Base-by-base conservation (phyloP, 306 rosid genomes). In the Sicyos edulis region DNA sequence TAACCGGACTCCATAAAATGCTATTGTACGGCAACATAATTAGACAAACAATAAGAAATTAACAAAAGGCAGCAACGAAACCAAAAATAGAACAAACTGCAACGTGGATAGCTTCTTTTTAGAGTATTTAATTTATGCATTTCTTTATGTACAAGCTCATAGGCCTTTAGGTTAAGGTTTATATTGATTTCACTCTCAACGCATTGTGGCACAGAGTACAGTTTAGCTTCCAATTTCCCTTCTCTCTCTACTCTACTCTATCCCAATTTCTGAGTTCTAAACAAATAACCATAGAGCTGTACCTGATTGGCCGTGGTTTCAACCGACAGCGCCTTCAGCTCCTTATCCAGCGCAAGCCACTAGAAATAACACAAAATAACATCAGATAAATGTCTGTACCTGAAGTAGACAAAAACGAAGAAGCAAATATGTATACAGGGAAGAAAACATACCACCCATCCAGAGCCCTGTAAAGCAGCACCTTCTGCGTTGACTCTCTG, bases 291-390 rank as follows among this genome's bases (percentile, higher is more conserved):
- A 34, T 21, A 20, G 44, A 37, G 51, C 44, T 64, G 68, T 85
- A 92, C 97, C 97, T 92, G 97, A 84, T 92, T 93, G 62, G 86
- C 85, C 42, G 99, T 93, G 73, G 97, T 91, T 82, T 91, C 96
- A 82, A 93, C 86, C 17, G 89, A 90, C 77, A 93, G 92, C 85
- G 76, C 89, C 85, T 95, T 95, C 52, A 71, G 80, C 40, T 91
- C 96, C 81, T 89, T 95, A 85, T 95, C 97, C 72, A 88, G 83
- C 79, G 92, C 96, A 80, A 95, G 96, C 99, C 99, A 95, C 99
- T 95, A 79, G 57, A 47, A 83, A 80, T 67, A 73, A 53, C 64
- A 68, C 58, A 44, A 66, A 75, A 66, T 51, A 73, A 42, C 69
- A 32, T 67, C 14, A 71, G 11, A 34, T 70, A 63, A 47, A 50